Evolutionary conservation across 345 rosid genomes (phyloP).

Genomic region (Noccaea caerulescens): DNA sequence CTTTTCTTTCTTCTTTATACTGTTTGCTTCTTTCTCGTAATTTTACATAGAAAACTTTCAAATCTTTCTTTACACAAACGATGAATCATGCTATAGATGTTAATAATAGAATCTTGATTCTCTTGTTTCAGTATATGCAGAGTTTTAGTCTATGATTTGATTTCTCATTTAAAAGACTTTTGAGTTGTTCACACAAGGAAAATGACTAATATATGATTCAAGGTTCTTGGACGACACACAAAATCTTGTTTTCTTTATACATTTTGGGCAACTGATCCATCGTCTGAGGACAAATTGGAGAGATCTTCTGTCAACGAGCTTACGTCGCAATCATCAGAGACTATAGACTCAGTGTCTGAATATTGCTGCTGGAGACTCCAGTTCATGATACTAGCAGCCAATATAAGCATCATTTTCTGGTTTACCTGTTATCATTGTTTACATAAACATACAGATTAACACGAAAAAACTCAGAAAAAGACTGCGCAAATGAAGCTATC

Average conservation of each 20-base stretch:
- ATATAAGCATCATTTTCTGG: constrained; percentile 84
- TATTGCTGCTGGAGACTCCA: constrained; percentile 71
- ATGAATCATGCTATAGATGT: background rate
- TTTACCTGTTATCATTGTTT: constrained; percentile 59
- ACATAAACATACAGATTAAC: background rate
- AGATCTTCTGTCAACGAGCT: constrained; percentile 42
- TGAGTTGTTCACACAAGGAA: background rate
- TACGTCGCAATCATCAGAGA: constrained; percentile 42
- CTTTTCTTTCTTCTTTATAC: background rate
- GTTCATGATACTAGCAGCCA: constrained; percentile 89
- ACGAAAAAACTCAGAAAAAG: background rate
- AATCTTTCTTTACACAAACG: constrained; percentile 7
- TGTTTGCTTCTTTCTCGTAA: constrained; percentile 10
- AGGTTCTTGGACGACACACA: background rate
- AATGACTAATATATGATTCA: background rate
- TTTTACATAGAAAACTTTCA: background rate
- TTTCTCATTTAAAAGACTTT: background rate
- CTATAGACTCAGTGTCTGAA: constrained; percentile 42
- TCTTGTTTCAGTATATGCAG: background rate
- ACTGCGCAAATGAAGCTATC: background rate
- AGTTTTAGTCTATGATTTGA: background rate
- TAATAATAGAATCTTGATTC: background rate
- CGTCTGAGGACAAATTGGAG: constrained; percentile 39
- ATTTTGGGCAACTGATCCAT: background rate
- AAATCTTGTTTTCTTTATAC: constrained; percentile 1